phyloP scores from a whole-genome alignment of 2,329 filamentous ascomycete genomes.

The Colletotrichum sidae region DNA sequence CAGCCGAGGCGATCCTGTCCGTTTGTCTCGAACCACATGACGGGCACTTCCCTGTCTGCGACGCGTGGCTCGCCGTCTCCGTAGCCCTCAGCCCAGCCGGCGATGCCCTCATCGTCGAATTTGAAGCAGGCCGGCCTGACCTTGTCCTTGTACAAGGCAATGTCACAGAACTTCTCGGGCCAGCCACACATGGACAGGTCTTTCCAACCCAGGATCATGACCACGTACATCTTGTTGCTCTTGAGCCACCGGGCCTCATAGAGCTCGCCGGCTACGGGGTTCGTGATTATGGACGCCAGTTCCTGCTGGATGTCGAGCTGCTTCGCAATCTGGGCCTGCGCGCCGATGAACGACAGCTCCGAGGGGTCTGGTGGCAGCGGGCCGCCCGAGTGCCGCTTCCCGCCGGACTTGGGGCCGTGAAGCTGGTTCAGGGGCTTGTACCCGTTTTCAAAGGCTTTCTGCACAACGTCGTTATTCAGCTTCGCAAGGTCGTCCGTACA shows the following conservation, averaged over 20 bases:
- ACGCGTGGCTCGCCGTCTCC: slow-evolving; percentile 33
- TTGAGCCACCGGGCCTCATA: slow-evolving; percentile 36
- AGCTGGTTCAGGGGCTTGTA: slow-evolving; percentile 37
- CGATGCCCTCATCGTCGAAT: slow-evolving; percentile 34
- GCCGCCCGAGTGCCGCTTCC: slow-evolving; percentile 27
- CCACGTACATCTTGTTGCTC: slow-evolving; percentile 32
- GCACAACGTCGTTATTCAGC: slow-evolving; percentile 37
- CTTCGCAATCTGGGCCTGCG: neutral
- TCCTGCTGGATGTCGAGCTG: slow-evolving; percentile 10
- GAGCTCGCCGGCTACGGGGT: slow-evolving; percentile 35
- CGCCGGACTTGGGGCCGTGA: slow-evolving; percentile 31
- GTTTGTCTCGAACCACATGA: slow-evolving; percentile 38
- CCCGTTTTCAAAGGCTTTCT: slow-evolving; percentile 33
- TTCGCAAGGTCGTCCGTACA: slow-evolving; percentile 32
- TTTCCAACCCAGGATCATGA: slow-evolving; percentile 39
- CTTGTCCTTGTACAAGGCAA: slow-evolving; percentile 22
- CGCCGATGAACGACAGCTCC: neutral
- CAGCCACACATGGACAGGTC: slow-evolving; percentile 30
- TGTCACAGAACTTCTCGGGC: slow-evolving; percentile 23
- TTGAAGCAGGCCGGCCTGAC: slow-evolving; percentile 33
- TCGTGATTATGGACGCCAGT: slow-evolving; percentile 21
- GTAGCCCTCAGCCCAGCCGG: slow-evolving; percentile 37
- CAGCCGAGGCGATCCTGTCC: slow-evolving; percentile 36
- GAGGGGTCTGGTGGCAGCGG: neutral
- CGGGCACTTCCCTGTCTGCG: slow-evolving; percentile 35